Evolutionary conservation across 306 rosid genomes (phyloP).

Genomic region (Sindora glabra): DNA sequence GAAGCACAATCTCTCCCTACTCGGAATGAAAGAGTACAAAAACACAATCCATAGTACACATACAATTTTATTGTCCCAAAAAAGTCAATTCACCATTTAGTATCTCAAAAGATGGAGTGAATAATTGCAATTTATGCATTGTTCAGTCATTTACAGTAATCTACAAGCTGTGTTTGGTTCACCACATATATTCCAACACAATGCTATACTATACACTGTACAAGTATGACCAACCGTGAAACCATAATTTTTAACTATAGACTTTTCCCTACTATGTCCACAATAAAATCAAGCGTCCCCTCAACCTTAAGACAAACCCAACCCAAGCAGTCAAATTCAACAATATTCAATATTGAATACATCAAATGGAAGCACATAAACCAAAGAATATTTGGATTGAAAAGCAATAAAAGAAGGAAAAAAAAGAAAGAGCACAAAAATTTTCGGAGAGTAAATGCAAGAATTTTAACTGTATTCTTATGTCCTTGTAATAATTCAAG

Average conservation of each 20-base stretch:
- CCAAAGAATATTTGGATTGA: background rate
- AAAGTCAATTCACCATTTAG: conserved; percentile 24
- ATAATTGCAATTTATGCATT: conserved; percentile 5
- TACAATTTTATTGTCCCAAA: conserved; percentile 29
- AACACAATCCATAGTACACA: conserved; percentile 50
- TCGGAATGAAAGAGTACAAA: conserved; percentile 72
- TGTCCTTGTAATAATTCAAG: background rate
- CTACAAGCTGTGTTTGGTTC: background rate
- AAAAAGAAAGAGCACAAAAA: background rate
- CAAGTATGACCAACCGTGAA: background rate
- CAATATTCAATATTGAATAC: background rate
- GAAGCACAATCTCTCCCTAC: conserved; percentile 96
- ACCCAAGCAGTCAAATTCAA: background rate
- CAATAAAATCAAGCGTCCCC: background rate
- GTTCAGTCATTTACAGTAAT: background rate
- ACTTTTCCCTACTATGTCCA: background rate
- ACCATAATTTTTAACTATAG: background rate
- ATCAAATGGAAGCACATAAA: background rate
- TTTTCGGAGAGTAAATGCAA: background rate
- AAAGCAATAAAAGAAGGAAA: background rate
- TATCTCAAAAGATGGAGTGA: conserved; percentile 10
- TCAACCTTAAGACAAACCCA: background rate
- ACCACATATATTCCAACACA: background rate
- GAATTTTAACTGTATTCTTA: background rate
- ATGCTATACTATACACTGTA: background rate